Evolutionary conservation across 2,329 filamentous ascomycete species (phyloP).

Genomic region (Cytospora paraplurivora): DNA sequence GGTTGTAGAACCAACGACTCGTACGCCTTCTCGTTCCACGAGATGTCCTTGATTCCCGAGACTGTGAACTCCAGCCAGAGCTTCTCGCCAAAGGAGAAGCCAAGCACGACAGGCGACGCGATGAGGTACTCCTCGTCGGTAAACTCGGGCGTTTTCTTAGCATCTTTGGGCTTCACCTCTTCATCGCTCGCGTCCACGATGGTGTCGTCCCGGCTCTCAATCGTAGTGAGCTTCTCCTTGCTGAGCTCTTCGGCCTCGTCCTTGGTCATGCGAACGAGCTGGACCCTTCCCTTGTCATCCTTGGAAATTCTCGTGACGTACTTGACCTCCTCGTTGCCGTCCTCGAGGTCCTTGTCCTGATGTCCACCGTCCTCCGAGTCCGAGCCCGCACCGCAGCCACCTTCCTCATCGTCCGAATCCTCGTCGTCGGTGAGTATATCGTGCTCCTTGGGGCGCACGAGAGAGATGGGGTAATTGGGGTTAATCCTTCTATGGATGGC

Average conservation of each 20-base stretch:
- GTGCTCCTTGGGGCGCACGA: conserved; percentile 71
- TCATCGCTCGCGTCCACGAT: conserved; percentile 27
- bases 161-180: conserved; percentile 36
- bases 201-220: conserved; percentile 41
- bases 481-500: conserved; percentile 81
- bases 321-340: conserved; percentile 44
- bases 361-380: conserved; percentile 42
- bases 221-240: conserved; percentile 58
- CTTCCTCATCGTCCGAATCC: conserved; percentile 47
- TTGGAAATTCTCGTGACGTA: conserved; percentile 57
- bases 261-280: conserved; percentile 40
- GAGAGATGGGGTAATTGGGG: conserved; percentile 79
- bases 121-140: conserved; percentile 83
- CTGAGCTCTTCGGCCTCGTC: conserved; percentile 39
- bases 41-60: conserved; percentile 75
- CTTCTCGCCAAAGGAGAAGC: conserved; percentile 87
- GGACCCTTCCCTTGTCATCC: conserved; percentile 44
- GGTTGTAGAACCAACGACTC: conserved; percentile 73
- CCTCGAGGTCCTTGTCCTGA: conserved; percentile 45
- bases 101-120: conserved; percentile 80
- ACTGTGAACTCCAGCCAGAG: conserved; percentile 88
- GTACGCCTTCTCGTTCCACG: conserved; percentile 83
- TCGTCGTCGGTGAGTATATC: conserved; percentile 57
- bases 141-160: conserved; percentile 56
- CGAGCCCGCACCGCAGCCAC: conserved; percentile 43